Evolutionary conservation across 768 basidiomycete species (phyloP).

Genomic region (Boletus tylopilopsis): DNA sequence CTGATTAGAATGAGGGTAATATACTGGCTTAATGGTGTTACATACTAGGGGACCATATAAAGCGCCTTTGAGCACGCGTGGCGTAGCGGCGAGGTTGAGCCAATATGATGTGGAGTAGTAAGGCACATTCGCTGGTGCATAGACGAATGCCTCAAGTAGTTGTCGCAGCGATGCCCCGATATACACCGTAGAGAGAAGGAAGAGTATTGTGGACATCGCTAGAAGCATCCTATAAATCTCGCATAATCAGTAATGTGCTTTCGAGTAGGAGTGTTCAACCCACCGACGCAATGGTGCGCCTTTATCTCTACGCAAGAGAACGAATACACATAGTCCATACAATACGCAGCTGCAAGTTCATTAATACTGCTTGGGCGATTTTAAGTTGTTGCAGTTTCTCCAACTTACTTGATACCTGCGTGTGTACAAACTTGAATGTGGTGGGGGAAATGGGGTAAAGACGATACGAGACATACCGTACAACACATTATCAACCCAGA

Average conservation of each 20-base stretch:
- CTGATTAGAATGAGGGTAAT: background rate
- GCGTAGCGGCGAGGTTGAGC: background rate
- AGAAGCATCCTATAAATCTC: background rate
- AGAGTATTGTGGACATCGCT: background rate
- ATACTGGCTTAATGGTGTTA: too few relatives aligned
- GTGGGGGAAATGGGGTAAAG: background rate
- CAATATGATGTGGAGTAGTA: constrained; percentile 1
- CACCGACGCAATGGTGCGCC: background rate
- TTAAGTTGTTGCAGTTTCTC: background rate
- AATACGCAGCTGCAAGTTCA: background rate
- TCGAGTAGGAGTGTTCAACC: background rate
- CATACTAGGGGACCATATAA: background rate
- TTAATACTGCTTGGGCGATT: background rate
- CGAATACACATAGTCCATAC: background rate
- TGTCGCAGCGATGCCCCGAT: background rate
- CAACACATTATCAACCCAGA: background rate
- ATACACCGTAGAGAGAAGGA: background rate
- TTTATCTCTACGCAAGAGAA: background rate
- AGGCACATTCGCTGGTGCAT: background rate
- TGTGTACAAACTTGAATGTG: background rate
- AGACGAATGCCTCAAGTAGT: constrained; percentile 3
- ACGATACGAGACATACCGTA: background rate
- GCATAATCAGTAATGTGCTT: background rate
- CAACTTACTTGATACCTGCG: background rate
- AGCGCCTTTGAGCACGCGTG: background rate